Evolutionary conservation across 805 yeast genomes (phyloP).

Genomic region (Kuraishia capsulata): DNA sequence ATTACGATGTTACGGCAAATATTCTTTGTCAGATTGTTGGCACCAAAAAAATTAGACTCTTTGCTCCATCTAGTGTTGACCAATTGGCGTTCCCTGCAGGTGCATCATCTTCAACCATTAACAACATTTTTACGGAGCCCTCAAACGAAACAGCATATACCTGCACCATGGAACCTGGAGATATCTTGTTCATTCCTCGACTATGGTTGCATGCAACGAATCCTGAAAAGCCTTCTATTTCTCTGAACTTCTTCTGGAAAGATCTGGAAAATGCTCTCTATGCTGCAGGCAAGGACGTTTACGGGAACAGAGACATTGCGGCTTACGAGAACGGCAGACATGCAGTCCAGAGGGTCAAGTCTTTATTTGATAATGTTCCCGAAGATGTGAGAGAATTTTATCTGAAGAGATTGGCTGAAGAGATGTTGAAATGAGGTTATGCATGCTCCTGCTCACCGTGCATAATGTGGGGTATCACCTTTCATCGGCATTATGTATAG

Average conservation of each 20-base stretch:
- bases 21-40: constrained; percentile 25
- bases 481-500: not conserved
- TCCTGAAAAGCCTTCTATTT: constrained; percentile 19
- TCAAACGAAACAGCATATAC: constrained; percentile 16
- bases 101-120: constrained; percentile 21
- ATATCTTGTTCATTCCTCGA: constrained; percentile 24
- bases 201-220: constrained; percentile 28
- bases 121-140: constrained; percentile 16
- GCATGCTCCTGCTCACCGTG: not conserved
- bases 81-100: constrained; percentile 20
- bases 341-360: constrained; percentile 11
- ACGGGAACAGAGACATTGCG: constrained; percentile 25
- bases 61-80: constrained; percentile 23
- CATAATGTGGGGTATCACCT: not conserved
- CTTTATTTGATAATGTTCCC: constrained; percentile 14
- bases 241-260: constrained; percentile 25
- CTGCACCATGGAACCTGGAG: constrained; percentile 23
- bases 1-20: constrained; percentile 26
- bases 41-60: constrained; percentile 19
- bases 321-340: constrained; percentile 22
- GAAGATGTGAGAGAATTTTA: constrained; percentile 18
- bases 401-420: constrained; percentile 17
- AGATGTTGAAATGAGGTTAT: constrained; percentile 8
- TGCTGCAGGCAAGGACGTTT: constrained; percentile 22
- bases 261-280: constrained; percentile 16